A percentile compares a stretch with the other conserved stretches of the same genome.
phyloP scores from a whole-genome alignment of 1,139 yeast species.

The Nematodospora anomalae region DNA sequence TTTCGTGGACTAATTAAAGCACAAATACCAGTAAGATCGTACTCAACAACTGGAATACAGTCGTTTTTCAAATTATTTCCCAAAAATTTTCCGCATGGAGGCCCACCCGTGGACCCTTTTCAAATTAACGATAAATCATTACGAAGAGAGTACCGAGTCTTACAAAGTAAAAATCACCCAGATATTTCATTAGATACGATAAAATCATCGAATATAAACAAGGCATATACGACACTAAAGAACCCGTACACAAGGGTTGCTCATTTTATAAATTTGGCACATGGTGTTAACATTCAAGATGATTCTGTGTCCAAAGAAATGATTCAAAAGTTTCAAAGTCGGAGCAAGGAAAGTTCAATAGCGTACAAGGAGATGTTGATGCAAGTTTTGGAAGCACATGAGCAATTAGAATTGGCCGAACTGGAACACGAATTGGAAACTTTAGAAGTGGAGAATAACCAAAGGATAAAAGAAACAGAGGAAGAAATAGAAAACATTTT shows the following conservation, averaged over 20 bases:
- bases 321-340: slow-evolving; percentile 34
- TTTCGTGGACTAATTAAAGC: no score
- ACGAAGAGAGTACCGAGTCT: slow-evolving; percentile 68
- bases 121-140: slow-evolving; percentile 52
- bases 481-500: slow-evolving; percentile 29
- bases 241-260: slow-evolving; percentile 66
- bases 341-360: slow-evolving; percentile 30
- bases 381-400: slow-evolving; percentile 81
- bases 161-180: slow-evolving; percentile 82
- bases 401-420: slow-evolving; percentile 64
- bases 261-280: slow-evolving; percentile 39
- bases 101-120: slow-evolving; percentile 68
- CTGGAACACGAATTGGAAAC: slow-evolving; percentile 56
- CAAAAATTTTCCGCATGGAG: slow-evolving; percentile 63
- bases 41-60: slow-evolving; percentile 14
- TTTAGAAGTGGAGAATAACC: slow-evolving; percentile 55
- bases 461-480: slow-evolving; percentile 47
- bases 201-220: slow-evolving; percentile 58
- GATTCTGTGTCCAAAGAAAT: slow-evolving; percentile 41
- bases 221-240: slow-evolving; percentile 68
- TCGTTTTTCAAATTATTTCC: slow-evolving; percentile 70
- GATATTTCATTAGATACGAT: slow-evolving; percentile 44
- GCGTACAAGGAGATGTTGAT: slow-evolving; percentile 61
- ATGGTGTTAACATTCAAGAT: slow-evolving; percentile 38
- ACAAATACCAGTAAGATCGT: no score